phyloP scores from a whole-genome alignment of 352 stramenopile species.

The Phytophthora nicotianae region DNA sequence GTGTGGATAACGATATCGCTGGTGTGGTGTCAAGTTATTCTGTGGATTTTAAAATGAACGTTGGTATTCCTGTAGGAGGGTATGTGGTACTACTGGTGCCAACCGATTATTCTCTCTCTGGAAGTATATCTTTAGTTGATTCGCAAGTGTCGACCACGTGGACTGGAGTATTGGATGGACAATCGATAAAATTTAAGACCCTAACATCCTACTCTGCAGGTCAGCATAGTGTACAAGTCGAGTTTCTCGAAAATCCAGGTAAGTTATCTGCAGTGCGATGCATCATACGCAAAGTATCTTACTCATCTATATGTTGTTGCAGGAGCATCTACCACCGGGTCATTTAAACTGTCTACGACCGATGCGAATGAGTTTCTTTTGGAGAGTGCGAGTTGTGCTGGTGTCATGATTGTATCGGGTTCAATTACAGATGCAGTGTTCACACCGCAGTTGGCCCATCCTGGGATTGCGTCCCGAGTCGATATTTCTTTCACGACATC shows the following conservation, averaged over 20 bases:
- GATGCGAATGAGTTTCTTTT: slow-evolving; percentile 45
- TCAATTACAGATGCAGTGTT: slow-evolving; percentile 41
- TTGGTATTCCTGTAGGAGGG: slow-evolving; percentile 28
- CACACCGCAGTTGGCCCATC: slow-evolving; percentile 38
- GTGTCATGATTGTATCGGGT: slow-evolving; percentile 42
- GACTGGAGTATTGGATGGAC: slow-evolving; percentile 13
- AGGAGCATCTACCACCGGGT: slow-evolving; percentile 41
- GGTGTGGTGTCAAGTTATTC: slow-evolving; percentile 27
- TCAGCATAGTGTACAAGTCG: slow-evolving; percentile 27
- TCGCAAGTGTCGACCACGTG: background rate
- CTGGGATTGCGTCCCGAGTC: slow-evolving; percentile 49
- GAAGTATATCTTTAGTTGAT: slow-evolving; percentile 24
- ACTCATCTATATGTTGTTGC: background rate
- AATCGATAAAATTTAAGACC: slow-evolving; percentile 18
- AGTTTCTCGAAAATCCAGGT: slow-evolving; percentile 47
- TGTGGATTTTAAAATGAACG: slow-evolving; percentile 21
- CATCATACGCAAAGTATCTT: background rate
- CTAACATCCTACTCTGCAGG: slow-evolving; percentile 15
- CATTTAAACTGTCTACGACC: slow-evolving; percentile 42
- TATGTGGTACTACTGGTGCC: slow-evolving; percentile 34
- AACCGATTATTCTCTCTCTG: slow-evolving; percentile 9
- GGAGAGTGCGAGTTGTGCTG: slow-evolving; percentile 30
- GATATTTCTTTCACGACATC: slow-evolving; percentile 58
- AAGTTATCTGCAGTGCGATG: background rate
- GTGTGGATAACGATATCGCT: slow-evolving; percentile 15